These are phyloP conservation scores for Aspergillus quadricinctus DNA, from an alignment of 2,329 filamentous ascomycete genomes.

Conservation along the genomic window DNA sequence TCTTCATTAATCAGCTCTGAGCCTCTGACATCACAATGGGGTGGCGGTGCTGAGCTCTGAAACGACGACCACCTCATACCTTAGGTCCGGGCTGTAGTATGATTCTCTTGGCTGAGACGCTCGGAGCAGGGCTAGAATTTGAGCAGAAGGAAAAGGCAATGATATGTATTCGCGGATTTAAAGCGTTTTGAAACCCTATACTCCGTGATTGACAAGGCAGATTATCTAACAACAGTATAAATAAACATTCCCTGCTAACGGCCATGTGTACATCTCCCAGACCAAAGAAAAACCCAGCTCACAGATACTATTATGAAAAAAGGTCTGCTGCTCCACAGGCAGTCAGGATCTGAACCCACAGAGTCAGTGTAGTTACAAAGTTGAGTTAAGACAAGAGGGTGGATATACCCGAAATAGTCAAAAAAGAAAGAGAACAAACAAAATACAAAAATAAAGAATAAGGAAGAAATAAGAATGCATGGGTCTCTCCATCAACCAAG, in stretches of 20 bases:
- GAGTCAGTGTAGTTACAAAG: neutral
- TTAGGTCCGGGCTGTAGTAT: too few species aligned
- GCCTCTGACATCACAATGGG: neutral
- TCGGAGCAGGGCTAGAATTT: neutral
- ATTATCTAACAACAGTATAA: neutral
- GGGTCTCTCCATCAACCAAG: constrained; percentile 4
- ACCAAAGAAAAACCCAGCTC: neutral
- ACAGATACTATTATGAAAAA: neutral
- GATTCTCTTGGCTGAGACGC: neutral
- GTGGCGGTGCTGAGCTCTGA: neutral
- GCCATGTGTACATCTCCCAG: neutral
- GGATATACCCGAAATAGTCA: neutral
- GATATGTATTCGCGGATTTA: neutral
- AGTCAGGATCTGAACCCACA: neutral
- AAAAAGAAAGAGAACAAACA: neutral
- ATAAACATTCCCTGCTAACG: neutral
- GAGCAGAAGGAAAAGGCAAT: neutral
- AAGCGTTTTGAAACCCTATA: neutral
- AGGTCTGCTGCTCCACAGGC: neutral
- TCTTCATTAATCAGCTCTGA: neutral
- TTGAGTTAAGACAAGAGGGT: neutral
- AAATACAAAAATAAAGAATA: neutral
- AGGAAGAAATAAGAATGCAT: neutral
- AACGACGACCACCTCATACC: neutral
- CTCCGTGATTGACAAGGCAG: neutral